Percentiles rank a stretch among this genome's conserved stretches.
Evolutionary conservation across 2,329 filamentous ascomycete species (phyloP).

Genomic region (Aspergillus carbonarius): DNA sequence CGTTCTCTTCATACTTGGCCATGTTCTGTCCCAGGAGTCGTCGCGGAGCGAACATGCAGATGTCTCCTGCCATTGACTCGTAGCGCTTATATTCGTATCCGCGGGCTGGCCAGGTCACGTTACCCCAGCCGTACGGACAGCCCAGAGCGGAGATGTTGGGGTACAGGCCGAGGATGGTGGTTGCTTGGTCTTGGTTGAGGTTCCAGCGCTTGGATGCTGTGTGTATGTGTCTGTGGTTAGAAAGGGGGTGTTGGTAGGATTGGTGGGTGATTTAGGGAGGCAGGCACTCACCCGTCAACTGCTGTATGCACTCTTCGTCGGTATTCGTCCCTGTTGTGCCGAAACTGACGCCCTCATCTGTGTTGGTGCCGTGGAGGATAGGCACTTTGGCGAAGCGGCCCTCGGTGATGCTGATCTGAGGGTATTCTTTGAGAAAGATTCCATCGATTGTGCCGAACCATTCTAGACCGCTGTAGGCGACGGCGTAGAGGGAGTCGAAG

Average conservation of each 20-base stretch:
- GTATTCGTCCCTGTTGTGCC: constrained; percentile 54
- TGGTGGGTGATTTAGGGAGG: constrained; percentile 20
- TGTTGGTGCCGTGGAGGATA: constrained; percentile 63
- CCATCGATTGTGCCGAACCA: constrained; percentile 53
- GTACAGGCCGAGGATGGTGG: constrained; percentile 50
- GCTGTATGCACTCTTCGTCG: constrained; percentile 50
- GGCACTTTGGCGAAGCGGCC: constrained; percentile 64
- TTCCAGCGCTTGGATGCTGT: constrained; percentile 31
- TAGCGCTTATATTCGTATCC: constrained; percentile 34
- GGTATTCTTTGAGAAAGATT: constrained; percentile 55
- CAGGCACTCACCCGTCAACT: constrained; percentile 23
- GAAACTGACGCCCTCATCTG: constrained; percentile 64
- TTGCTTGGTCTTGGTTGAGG: constrained; percentile 26
- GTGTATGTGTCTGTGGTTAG: constrained; percentile 9
- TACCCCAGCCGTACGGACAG: constrained; percentile 46
- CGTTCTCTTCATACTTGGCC: constrained; percentile 17
- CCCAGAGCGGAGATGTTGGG: constrained; percentile 51
- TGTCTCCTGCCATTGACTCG: constrained; percentile 30
- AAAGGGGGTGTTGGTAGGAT: too few relatives aligned
- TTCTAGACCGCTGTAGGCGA: constrained; percentile 28
- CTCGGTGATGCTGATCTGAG: constrained; percentile 54
- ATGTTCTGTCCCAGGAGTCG: constrained; percentile 29
- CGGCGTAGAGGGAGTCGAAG: constrained; percentile 23
- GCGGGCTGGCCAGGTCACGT: constrained; percentile 27
- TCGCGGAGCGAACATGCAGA: constrained; percentile 30